Evolutionary conservation across 179 eudicot species (phyloP).

Genomic region (Gypsophila paniculata): DNA sequence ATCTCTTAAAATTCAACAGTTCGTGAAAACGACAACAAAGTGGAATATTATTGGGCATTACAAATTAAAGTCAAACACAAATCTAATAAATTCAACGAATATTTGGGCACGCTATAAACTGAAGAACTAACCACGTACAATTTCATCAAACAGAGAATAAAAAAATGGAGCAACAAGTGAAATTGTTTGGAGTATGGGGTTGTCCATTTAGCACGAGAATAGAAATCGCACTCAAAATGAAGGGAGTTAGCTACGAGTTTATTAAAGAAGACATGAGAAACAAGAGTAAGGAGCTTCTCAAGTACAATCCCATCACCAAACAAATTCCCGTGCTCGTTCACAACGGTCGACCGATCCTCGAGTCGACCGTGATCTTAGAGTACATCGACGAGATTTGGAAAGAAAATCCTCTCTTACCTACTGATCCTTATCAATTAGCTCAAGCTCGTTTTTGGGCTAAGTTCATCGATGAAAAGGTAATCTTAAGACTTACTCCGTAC

Average conservation of each 20-base stretch:
- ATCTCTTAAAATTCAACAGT: no score
- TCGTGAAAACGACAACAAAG: no score
- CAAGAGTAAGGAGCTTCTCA: conserved; percentile 20
- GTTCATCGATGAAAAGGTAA: conserved; percentile 21
- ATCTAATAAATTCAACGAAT: no score
- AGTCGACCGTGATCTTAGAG: conserved; percentile 26
- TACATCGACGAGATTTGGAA: conserved; percentile 28
- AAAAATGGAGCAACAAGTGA: conserved; percentile 20
- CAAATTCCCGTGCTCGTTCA: conserved; percentile 18
- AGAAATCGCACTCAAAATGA: conserved; percentile 21
- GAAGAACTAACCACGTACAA: no score
- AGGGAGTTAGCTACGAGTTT: conserved; percentile 22
- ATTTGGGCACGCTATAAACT: no score
- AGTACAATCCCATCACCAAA: conserved; percentile 19
- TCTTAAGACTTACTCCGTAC: background rate
- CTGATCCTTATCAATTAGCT: conserved; percentile 23
- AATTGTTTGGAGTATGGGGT: conserved; percentile 18
- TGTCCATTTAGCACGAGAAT: conserved; percentile 21
- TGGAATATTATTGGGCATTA: no score
- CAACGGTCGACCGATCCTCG: conserved; percentile 18
- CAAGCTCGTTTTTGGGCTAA: conserved; percentile 27
- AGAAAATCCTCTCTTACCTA: conserved; percentile 18
- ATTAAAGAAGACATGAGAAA: conserved; percentile 11
- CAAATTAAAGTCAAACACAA: no score
- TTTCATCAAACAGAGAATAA: background rate